Percentiles rank a stretch among this genome's conserved stretches.
These are phyloP conservation scores for Chytriomyces sp. DNA, from an alignment of 192 early-diverging fungal genomes.

Conservation along the genomic window DNA sequence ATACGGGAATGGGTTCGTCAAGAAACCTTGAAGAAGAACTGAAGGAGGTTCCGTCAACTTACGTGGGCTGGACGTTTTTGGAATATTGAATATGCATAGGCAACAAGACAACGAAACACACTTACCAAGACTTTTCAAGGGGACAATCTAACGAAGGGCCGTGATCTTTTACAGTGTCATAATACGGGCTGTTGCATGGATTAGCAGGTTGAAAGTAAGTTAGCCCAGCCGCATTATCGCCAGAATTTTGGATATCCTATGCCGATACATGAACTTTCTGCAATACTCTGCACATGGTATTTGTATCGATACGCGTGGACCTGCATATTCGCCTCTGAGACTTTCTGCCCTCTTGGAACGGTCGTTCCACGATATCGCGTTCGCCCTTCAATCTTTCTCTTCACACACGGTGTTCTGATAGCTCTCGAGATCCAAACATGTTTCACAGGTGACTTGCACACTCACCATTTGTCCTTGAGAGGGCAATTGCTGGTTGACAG, in stretches of 20 bases:
- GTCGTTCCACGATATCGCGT: too few relatives aligned
- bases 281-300: too few relatives aligned
- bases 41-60: not conserved
- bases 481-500: conserved; percentile 6
- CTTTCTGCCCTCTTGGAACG: too few relatives aligned
- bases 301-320: too few relatives aligned
- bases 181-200: conserved; percentile 9
- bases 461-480: conserved; percentile 13
- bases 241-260: too few relatives aligned
- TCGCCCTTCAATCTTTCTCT: too few relatives aligned
- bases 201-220: too few relatives aligned
- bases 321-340: too few relatives aligned
- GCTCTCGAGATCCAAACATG: too few relatives aligned
- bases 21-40: not conserved
- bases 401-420: too few relatives aligned
- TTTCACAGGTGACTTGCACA: not conserved
- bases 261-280: too few relatives aligned
- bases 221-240: too few relatives aligned
- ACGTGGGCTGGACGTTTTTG: not conserved
- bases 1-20: not conserved
- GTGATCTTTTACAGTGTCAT: conserved; percentile 14
- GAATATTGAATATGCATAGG: not conserved
- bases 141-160: conserved; percentile 7
- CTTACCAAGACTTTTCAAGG: conserved; percentile 20
- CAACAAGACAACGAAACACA: not conserved